Base-by-base conservation (phyloP, 805 yeast species). In the Cyberlindnera saturnus region DNA sequence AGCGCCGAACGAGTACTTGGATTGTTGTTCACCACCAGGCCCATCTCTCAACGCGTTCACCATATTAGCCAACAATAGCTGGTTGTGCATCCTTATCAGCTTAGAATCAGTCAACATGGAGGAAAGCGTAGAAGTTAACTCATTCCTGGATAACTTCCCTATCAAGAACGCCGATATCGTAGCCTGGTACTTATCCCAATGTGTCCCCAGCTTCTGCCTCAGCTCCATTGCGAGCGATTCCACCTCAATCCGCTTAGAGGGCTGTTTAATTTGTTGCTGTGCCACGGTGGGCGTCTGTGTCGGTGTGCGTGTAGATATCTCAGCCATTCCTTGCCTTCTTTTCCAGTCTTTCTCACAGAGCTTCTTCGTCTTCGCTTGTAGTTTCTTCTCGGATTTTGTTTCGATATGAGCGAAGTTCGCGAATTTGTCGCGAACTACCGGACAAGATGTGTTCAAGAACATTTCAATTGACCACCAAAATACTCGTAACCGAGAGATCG, bases 171-270 rank as follows among this genome's bases (percentile, higher is more conserved):
- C 67, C 40, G 91, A 80, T 19, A 93, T 73, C 5, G 86, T 73
- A 43, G 81, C 84, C 49, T 95, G 90, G 62, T 91, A 91, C 45
- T 74, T 75, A 48, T 83, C 91, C 99, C 99, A 91, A 38, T 56
- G 59, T 36, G 73, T 69, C 2, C 96, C 97, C 45, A 91, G 63
- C 46, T 74, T 71, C 41, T 73, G 73, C 50, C 86, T 90, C 48
- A 93, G 78, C 42, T 84, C 87, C 32, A 75, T 71, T 56, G 90
- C 86, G 45, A 89, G 69, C 1, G 63, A 55, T 43, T 81, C 84
- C n/a, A 84, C 70, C 39, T 82, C 85, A 17, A 82, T 64, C 49
- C 87, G 13, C 37, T 38, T 39, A 13, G 36, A 11, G 20, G 30
- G 33, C 36, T 40, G 41, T 34, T 44, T 44, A 19, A 47, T 37